Evolutionary conservation across 345 rosid species (phyloP).

Genomic region (Salix arbutifolia): DNA sequence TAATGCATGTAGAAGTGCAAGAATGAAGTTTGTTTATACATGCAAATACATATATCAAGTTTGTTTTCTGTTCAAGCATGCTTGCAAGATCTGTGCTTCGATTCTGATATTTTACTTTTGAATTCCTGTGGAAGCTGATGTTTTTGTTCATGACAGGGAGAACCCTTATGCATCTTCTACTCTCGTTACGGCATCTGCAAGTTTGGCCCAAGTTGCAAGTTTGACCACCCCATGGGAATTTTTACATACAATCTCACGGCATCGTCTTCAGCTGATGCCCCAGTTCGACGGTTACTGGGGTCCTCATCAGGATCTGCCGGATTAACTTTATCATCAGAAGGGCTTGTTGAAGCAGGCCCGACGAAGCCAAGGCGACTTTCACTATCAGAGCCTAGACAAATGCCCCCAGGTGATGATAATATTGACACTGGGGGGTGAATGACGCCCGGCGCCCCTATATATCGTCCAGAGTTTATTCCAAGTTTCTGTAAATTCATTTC

Average conservation of each 20-base stretch:
- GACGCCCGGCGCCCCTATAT: conserved; percentile 9
- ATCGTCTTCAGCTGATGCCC: conserved; percentile 48
- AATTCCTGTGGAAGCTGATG: conserved; percentile 16
- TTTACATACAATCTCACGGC: conserved; percentile 57
- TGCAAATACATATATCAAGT: background rate
- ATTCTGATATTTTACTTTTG: background rate
- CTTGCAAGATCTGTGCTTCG: background rate
- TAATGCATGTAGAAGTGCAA: background rate
- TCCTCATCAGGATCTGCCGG: conserved; percentile 59
- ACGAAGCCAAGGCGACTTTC: conserved; percentile 60
- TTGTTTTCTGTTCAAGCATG: background rate
- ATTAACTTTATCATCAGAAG: conserved; percentile 53
- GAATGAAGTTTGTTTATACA: background rate
- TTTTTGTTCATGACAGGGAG: conserved; percentile 55
- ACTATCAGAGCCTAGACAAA: conserved; percentile 74
- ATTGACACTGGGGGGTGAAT: conserved; percentile 61
- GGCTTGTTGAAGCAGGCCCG: conserved; percentile 60
- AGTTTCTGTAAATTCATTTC: conserved; percentile 57
- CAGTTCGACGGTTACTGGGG: conserved; percentile 46
- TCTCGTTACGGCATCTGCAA: conserved; percentile 96
- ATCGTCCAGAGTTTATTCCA: conserved; percentile 1
- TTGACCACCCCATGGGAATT: conserved; percentile 91
- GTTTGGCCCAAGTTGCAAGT: conserved; percentile 99
- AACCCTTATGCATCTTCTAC: conserved; percentile 86
- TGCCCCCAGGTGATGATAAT: conserved; percentile 63